Evolutionary conservation across 169 alveolate genomes (phyloP).

Genomic region (Plasmodium gonderi): DNA sequence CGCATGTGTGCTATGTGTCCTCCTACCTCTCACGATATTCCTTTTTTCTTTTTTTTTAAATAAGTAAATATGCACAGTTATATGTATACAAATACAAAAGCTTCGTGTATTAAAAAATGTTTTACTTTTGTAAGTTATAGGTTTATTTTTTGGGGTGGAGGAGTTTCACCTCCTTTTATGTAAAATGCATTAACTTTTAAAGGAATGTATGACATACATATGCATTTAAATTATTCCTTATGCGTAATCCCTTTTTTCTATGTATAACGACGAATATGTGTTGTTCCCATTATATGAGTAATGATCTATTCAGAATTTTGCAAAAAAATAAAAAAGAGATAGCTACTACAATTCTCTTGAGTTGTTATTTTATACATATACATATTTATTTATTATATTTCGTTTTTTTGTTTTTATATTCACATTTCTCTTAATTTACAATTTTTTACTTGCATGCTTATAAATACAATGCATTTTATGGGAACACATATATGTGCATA

Average conservation of each 20-base stretch:
- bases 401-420: not conserved
- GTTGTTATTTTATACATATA: not conserved
- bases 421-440: too few relatives aligned
- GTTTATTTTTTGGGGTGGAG: not conserved
- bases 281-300: not conserved
- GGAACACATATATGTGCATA: not conserved
- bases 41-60: not conserved
- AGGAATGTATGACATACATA: not conserved
- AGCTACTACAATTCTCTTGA: not conserved
- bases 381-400: not conserved
- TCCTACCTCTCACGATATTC: too few relatives aligned
- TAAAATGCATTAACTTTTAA: not conserved
- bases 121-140: not conserved
- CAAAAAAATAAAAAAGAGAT: not conserved
- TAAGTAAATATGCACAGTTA: not conserved
- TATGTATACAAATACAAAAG: not conserved
- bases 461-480: not conserved
- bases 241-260: not conserved
- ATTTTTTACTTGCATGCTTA: not conserved
- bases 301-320: not conserved
- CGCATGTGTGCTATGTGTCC: not conserved
- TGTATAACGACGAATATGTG: not conserved
- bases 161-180: not conserved
- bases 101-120: not conserved
- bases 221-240: not conserved